These are phyloP conservation scores for Kwoniella shivajii DNA, from an alignment of 1,284 basidiomycete species.

Conservation along the genomic window DNA sequence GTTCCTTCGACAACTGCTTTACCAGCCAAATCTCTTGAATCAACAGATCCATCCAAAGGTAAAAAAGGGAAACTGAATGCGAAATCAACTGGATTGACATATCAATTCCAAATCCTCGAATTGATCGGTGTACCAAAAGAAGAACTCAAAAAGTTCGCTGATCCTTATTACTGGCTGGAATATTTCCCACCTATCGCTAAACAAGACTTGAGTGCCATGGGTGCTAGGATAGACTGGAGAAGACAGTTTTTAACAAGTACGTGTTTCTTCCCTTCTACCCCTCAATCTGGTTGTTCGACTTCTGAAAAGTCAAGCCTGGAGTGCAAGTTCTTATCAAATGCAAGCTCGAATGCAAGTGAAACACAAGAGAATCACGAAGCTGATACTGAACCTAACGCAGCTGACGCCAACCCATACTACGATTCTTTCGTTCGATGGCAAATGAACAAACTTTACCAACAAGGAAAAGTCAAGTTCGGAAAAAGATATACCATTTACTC, in stretches of 20 bases:
- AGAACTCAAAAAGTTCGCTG: conserved; percentile 95
- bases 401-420: conserved; percentile 95
- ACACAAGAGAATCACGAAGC: not conserved
- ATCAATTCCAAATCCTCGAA: conserved; percentile 99
- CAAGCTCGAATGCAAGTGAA: not conserved
- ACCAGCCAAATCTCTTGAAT: conserved; percentile 41
- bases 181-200: conserved; percentile 97
- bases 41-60: conserved; percentile 64
- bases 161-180: conserved; percentile 86
- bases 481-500: conserved; percentile 99
- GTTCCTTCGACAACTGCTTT: conserved; percentile 32
- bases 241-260: conserved; percentile 81
- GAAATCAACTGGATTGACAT: conserved; percentile 90
- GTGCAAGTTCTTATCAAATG: too few relatives aligned
- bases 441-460: conserved; percentile 84
- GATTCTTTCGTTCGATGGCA: conserved; percentile 99
- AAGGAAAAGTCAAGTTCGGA: conserved; percentile 95
- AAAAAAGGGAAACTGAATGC: conserved; percentile 96
- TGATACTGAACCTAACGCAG: conserved; percentile 23
- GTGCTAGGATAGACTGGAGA: conserved; percentile 96
- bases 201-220: conserved; percentile 83
- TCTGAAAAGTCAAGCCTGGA: too few relatives aligned
- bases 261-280: conserved; percentile 10
- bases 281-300: not conserved
- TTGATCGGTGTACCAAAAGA: conserved; percentile 82